These are phyloP conservation scores for Trypanosoma avium DNA, from an alignment of 208 protist genomes.

Conservation along the genomic window DNA sequence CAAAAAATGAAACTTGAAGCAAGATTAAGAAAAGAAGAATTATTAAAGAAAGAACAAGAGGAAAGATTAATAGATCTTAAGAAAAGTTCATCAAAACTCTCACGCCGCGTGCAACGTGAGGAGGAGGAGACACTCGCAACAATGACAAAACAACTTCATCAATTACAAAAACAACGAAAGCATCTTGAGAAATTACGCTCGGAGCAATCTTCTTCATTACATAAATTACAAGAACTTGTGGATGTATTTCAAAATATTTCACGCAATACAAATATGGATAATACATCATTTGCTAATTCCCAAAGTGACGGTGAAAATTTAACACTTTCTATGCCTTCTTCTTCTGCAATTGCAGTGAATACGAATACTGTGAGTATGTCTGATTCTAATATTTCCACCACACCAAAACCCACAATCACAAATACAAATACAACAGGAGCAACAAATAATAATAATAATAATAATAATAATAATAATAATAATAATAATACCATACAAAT, in stretches of 20 bases:
- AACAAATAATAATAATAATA: too few species aligned
- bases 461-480: constrained; percentile 1
- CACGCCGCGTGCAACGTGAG: constrained; percentile 55
- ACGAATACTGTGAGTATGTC: too few species aligned
- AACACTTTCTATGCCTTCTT: too few species aligned
- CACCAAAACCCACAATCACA: not conserved
- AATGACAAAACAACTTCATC: constrained; percentile 43
- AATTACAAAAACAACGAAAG: constrained; percentile 55
- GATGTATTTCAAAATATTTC: constrained; percentile 59
- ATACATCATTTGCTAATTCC: too few species aligned
- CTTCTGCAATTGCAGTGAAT: too few species aligned
- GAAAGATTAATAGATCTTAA: constrained; percentile 44
- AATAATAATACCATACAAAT: too few species aligned
- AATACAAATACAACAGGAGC: not conserved
- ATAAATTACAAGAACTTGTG: constrained; percentile 69
- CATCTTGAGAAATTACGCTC: constrained; percentile 50
- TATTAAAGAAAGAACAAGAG: constrained; percentile 36
- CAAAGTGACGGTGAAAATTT: too few species aligned
- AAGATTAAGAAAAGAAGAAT: constrained; percentile 29
- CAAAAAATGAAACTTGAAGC: constrained; percentile 43
- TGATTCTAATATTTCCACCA: too few species aligned
- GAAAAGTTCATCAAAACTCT: constrained; percentile 43
- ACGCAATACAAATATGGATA: too few species aligned
- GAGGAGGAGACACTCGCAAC: constrained; percentile 49
- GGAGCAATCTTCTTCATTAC: constrained; percentile 58